Conservation (phyloP, 305 asterid species). For the Fraxinus velutina region DNA sequence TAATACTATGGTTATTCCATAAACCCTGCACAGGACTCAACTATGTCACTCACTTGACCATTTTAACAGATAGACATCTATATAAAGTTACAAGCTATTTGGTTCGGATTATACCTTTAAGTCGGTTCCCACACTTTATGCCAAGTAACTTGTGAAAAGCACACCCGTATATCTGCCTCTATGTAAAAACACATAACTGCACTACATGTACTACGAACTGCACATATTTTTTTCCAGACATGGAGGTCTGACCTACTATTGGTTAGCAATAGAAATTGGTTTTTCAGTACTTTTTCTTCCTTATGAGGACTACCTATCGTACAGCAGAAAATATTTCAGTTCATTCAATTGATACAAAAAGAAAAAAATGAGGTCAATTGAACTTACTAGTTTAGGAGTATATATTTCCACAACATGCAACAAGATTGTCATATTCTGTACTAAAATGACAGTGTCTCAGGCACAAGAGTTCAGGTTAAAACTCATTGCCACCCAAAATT, state of each 20-base stretch:
- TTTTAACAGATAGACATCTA: background rate
- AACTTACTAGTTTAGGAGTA: background rate
- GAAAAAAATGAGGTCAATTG: background rate
- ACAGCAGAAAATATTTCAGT: background rate
- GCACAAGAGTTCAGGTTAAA: background rate
- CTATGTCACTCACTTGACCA: background rate
- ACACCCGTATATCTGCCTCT: background rate
- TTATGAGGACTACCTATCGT: background rate
- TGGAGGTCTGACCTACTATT: background rate
- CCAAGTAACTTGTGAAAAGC: background rate
- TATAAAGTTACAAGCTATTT: background rate
- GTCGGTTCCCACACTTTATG: background rate
- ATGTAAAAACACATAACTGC: background rate
- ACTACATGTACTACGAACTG: background rate
- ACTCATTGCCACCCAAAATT: background rate
- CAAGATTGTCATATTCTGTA: background rate
- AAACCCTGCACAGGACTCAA: background rate
- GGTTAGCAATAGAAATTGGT: background rate
- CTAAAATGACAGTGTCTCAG: background rate
- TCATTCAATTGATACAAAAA: background rate
- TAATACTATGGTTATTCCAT: background rate
- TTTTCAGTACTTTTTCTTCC: background rate
- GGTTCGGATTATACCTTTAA: background rate
- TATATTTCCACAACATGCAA: background rate
- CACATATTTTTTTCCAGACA: background rate